These are phyloP conservation scores for Aspergillus unguis DNA, from an alignment of 2,329 filamentous ascomycete species.

Conservation along the genomic window DNA sequence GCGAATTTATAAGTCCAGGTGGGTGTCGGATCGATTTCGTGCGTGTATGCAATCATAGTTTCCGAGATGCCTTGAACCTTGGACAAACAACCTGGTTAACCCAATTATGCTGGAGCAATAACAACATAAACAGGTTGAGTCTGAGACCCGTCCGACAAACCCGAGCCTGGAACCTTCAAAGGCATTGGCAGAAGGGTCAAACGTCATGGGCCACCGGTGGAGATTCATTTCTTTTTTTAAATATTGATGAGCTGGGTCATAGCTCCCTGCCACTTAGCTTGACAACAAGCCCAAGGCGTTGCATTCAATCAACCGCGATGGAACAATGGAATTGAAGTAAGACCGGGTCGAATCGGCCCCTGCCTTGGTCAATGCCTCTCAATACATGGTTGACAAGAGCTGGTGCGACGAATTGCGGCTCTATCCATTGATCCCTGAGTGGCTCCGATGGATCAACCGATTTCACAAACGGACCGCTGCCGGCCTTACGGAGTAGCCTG, in stretches of 20 bases:
- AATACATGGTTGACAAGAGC: conserved; percentile 13
- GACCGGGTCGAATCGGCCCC: not conserved
- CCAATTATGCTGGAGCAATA: conserved; percentile 9
- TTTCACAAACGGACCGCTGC: not conserved
- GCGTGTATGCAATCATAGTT: conserved; percentile 9
- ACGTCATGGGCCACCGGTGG: conserved; percentile 22
- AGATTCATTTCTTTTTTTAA: conserved; percentile 5
- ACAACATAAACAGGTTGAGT: conserved; percentile 13
- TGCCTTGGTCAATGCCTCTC: conserved; percentile 14
- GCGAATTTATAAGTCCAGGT: conserved; percentile 23
- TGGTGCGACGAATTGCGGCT: conserved; percentile 10
- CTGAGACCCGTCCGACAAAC: conserved; percentile 14
- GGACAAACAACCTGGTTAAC: conserved; percentile 12
- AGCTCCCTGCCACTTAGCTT: conserved; percentile 15
- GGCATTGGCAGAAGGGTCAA: conserved; percentile 5
- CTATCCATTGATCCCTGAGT: conserved; percentile 11
- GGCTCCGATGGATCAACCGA: not conserved
- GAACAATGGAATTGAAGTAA: conserved; percentile 6
- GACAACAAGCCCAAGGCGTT: conserved; percentile 12
- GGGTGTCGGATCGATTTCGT: conserved; percentile 6
- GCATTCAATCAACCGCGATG: conserved; percentile 17
- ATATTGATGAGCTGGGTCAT: conserved; percentile 4
- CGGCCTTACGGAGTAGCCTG: no score
- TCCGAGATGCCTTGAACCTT: conserved; percentile 15
- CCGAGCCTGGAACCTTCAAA: conserved; percentile 14